These are phyloP conservation scores for Phialocephala sp. DNA, from an alignment of 2,329 filamentous ascomycete species.

Conservation along the genomic window DNA sequence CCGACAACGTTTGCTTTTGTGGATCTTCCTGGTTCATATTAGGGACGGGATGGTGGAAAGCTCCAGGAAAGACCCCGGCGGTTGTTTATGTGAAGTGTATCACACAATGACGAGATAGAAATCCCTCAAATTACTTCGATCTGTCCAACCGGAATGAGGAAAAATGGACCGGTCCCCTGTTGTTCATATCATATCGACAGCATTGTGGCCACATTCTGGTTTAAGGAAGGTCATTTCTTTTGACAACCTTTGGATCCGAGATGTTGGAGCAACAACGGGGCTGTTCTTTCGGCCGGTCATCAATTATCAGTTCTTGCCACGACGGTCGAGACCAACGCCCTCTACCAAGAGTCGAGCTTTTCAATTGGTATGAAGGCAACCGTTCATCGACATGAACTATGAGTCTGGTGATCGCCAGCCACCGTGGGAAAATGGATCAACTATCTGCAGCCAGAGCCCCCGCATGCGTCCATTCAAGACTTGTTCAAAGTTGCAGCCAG, in stretches of 20 bases:
- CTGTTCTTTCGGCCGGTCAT: neutral
- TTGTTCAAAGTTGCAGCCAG: slow-evolving; percentile 24
- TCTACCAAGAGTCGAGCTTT: neutral
- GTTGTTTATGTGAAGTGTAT: slow-evolving; percentile 26
- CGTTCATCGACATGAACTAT: neutral
- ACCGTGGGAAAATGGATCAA: slow-evolving; percentile 35
- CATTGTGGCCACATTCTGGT: slow-evolving; percentile 23
- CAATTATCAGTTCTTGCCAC: neutral
- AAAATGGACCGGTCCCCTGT: slow-evolving; percentile 21
- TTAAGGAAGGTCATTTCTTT: slow-evolving; percentile 5
- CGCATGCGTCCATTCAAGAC: slow-evolving; percentile 29
- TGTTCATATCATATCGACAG: slow-evolving; percentile 19
- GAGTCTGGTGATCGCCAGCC: slow-evolving; percentile 39
- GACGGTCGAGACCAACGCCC: neutral
- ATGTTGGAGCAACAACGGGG: neutral
- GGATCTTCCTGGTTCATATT: slow-evolving; percentile 27
- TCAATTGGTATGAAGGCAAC: neutral
- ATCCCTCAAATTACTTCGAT: slow-evolving; percentile 29
- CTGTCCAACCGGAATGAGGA: slow-evolving; percentile 34
- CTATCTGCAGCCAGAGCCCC: slow-evolving; percentile 30
- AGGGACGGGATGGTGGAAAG: slow-evolving; percentile 31
- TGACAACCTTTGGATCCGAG: neutral
- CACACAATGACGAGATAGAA: slow-evolving; percentile 26
- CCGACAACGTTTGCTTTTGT: slow-evolving; percentile 26
- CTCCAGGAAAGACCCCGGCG: slow-evolving; percentile 28